Conservation (phyloP, 441 rosid species). For the Corymbia citriodora region DNA sequence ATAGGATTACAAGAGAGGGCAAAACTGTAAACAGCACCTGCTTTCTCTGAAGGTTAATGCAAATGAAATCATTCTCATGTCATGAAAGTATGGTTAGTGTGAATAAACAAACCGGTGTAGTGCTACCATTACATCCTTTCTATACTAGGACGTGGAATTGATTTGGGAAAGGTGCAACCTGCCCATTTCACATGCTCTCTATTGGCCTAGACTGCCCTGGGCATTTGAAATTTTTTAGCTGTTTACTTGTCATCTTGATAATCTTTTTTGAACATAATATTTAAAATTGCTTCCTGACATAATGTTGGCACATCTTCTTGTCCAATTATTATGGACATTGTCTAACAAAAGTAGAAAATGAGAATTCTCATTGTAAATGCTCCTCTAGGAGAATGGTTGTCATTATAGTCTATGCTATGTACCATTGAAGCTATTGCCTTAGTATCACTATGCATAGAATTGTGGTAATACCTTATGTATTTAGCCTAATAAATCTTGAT, state of each 20-base stretch:
- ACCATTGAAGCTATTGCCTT: background rate
- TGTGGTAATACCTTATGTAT: background rate
- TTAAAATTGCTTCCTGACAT: background rate
- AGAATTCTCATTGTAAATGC: background rate
- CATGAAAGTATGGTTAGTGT: background rate
- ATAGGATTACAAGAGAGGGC: background rate
- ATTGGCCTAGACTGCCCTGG: background rate
- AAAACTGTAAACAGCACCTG: background rate
- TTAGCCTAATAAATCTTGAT: background rate
- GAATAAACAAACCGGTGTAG: background rate
- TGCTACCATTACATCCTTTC: background rate
- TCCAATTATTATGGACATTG: background rate
- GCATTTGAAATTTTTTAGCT: background rate
- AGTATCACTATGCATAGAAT: background rate
- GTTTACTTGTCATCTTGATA: background rate
- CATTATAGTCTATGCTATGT: background rate
- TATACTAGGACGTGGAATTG: background rate
- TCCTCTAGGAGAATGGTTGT: background rate
- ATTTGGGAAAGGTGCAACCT: background rate
- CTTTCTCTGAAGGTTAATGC: background rate
- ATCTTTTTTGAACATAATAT: background rate
- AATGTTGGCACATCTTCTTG: background rate
- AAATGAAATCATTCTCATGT: background rate
- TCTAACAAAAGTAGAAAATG: background rate
- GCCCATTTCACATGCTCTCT: background rate